Evolutionary conservation across 1,284 basidiomycete genomes (phyloP).

Genomic region (Ustilago lituana): DNA sequence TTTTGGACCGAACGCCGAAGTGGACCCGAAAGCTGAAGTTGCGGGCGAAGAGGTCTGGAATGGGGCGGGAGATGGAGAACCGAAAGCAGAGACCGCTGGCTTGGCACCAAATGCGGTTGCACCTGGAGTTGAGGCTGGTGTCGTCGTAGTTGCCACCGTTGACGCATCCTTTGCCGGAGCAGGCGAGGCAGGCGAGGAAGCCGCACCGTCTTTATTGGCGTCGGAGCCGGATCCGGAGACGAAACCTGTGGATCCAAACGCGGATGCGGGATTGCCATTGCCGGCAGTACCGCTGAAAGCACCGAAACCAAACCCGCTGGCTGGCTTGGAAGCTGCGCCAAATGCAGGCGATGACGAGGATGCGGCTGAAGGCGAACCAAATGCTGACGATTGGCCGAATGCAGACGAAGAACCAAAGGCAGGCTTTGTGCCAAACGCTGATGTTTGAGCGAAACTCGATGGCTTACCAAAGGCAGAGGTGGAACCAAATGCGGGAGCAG

Average conservation of each 20-base stretch:
- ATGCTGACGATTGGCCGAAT: constrained; percentile 46
- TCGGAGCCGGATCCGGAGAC: constrained; percentile 25
- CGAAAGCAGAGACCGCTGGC: constrained; percentile 30
- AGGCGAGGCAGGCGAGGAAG: constrained; percentile 4
- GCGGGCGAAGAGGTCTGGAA: constrained; percentile 1
- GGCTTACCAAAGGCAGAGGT: constrained; percentile 43
- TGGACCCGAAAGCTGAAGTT: constrained; percentile 60
- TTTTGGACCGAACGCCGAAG: constrained; percentile 66
- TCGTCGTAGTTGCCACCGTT: constrained; percentile 8
- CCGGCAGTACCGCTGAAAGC: constrained; percentile 38
- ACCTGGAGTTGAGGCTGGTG: constrained; percentile 8
- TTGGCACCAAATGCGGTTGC: constrained; percentile 20
- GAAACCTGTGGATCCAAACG: constrained; percentile 47
- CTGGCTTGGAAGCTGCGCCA: constrained; percentile 28
- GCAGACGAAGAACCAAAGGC: constrained; percentile 34
- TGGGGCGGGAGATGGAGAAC: constrained; percentile 14
- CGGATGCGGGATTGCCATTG: constrained; percentile 24
- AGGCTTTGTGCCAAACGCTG: constrained; percentile 32
- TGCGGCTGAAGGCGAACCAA: constrained; percentile 15
- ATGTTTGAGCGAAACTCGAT: too few species aligned
- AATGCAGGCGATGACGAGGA: constrained; percentile 29
- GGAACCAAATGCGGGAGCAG: constrained; percentile 23
- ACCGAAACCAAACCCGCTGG: constrained; percentile 44
- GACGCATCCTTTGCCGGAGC: constrained; percentile 25
- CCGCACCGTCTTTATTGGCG: constrained; percentile 27